Percentiles rank a stretch among this genome's conserved stretches.
These are phyloP conservation scores for Gnomoniopsis sp. DNA, from an alignment of 2,329 filamentous ascomycete species.

Conservation along the genomic window DNA sequence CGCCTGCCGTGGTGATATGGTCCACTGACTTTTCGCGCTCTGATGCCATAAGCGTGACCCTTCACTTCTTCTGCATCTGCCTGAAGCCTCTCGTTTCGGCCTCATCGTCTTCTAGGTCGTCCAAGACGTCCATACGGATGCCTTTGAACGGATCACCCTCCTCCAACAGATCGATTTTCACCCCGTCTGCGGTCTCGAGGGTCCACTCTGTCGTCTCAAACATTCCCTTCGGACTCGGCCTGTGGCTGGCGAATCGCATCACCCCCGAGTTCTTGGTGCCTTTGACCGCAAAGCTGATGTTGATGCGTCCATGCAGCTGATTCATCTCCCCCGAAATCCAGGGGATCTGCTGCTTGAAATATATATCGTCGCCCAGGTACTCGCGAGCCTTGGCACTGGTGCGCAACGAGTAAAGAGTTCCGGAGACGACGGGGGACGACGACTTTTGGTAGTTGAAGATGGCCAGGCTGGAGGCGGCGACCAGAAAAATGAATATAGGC, in stretches of 20 bases:
- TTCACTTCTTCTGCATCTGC: conserved; percentile 35
- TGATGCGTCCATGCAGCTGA: conserved; percentile 85
- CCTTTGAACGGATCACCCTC: conserved; percentile 65
- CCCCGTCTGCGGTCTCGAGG: conserved; percentile 62
- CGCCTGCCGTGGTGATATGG: background rate
- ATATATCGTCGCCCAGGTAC: conserved; percentile 81
- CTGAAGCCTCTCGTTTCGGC: conserved; percentile 47
- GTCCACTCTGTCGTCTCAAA: conserved; percentile 94
- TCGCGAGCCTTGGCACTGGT: conserved; percentile 72
- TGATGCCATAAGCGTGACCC: background rate
- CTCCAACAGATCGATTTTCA: conserved; percentile 69
- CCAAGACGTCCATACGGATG: conserved; percentile 31
- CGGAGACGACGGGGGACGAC: conserved; percentile 80
- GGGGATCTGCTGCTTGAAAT: conserved; percentile 73
- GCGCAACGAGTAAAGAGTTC: conserved; percentile 87
- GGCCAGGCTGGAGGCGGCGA: conserved; percentile 69
- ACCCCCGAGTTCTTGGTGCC: conserved; percentile 67
- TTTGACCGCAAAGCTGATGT: conserved; percentile 84
- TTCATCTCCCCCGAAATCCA: conserved; percentile 89
- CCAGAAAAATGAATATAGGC: conserved; percentile 73
- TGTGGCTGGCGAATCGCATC: conserved; percentile 77
- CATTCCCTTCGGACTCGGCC: conserved; percentile 56
- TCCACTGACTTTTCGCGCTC: background rate
- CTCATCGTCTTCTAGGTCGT: conserved; percentile 34
- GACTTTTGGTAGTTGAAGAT: conserved; percentile 99